Evolutionary conservation across 139 green algal genomes (phyloP), one percentile per base, ranked within the genome.

Genomic region (Volvox reticuliferus): DNA sequence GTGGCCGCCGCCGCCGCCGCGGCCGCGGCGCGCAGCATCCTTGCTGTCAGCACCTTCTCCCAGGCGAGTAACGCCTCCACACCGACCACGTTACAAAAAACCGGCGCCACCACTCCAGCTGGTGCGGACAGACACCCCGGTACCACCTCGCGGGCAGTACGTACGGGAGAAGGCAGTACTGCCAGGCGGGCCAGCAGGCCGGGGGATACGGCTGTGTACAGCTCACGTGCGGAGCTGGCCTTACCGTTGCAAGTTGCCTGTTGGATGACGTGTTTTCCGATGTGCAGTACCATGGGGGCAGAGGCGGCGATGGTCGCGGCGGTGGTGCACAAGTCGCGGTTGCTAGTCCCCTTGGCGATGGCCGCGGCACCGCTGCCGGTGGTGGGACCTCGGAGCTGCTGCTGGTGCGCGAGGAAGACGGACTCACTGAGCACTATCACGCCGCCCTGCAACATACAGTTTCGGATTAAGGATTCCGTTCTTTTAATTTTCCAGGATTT

Each of bases 101-200:
- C 83, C 35, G 83, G 83, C 24, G 83, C 83, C 83, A 88, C 83
- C 35, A 88, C 6, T 33, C 83, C 83, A 12, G 83, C 83, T 19
- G 83, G 83, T 26, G 83, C 83, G 26, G 83, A 67, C 83, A 88
- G 33, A 68, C 83, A 88, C 65, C 83, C 83, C 35, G 83, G 83
- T 36, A 79, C 83, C 67, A 88, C 83, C 67, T 88, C 67, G 24
- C 33, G 33, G 35, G 50, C 33, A 6, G 83, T 88, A 20, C 83
- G 83, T 26, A 88, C 67, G 1, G 36, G 65, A 26, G 14, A n/a
- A 2, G 83, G 67, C 83, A 88, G 83, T n/a, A 88, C 63, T 21
- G 83, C 83, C 21, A 88, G 83, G 1, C 83, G 83, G 22, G 83
- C 24, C 0, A 79, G 20, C 18, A 79, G 26, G 33, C 5, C 24